Conservation (phyloP, 805 yeast species). For the Schizosaccharomyces lindneri region DNA sequence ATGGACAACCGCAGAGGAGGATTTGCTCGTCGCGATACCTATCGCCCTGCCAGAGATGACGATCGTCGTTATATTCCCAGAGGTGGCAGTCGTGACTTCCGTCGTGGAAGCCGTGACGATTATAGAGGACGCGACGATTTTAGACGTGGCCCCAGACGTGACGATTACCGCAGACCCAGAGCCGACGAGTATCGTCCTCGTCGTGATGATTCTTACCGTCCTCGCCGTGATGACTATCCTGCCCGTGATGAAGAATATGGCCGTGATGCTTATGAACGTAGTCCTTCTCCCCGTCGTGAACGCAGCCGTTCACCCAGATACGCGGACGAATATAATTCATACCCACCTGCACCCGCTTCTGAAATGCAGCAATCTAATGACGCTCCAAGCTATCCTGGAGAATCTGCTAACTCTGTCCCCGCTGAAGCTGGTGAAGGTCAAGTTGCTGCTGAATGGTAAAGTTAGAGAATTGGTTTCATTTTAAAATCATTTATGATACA, state of each 20-base stretch:
- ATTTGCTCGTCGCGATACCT: slow-evolving; percentile 5
- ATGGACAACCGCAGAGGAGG: neutral
- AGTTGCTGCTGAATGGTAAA: slow-evolving; percentile 4
- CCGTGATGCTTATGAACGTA: slow-evolving; percentile 4
- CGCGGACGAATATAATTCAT: slow-evolving; percentile 3
- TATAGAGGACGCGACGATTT: slow-evolving; percentile 3
- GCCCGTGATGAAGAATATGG: neutral
- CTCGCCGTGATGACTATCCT: neutral
- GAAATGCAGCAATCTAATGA: neutral
- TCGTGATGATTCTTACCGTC: slow-evolving; percentile 1
- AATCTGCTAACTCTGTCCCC: too few species aligned
- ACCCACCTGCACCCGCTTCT: neutral
- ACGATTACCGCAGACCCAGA: slow-evolving; percentile 3
- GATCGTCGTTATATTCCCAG: neutral
- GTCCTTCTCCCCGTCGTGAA: slow-evolving; percentile 6
- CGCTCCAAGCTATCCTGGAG: too few species aligned
- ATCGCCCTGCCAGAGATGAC: slow-evolving; percentile 5
- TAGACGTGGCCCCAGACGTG: slow-evolving; percentile 8
- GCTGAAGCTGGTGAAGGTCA: slow-evolving; percentile 2
- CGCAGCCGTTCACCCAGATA: slow-evolving; percentile 1
- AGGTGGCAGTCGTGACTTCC: slow-evolving; percentile 5
- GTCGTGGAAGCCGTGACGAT: neutral
- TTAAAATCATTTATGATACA: slow-evolving; percentile 4
- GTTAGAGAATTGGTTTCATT: neutral
- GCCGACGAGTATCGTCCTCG: slow-evolving; percentile 8